Evolutionary conservation across 164 flowering plant species (phyloP).

Genomic region (Cinnamomum chago): DNA sequence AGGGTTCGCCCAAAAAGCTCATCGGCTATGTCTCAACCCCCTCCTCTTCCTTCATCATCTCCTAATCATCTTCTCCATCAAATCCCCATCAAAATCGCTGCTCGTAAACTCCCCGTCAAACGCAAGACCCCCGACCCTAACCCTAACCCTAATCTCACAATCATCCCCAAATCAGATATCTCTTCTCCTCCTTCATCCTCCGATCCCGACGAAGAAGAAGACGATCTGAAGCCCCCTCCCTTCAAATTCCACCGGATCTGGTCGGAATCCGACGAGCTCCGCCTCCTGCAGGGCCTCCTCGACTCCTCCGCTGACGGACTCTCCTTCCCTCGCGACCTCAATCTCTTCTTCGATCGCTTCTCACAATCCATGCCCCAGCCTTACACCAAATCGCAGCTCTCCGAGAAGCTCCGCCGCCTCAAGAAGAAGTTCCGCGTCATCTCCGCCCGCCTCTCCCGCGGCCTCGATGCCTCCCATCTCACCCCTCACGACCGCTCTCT

Average conservation of each 20-base stretch:
- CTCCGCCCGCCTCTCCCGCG: conserved; percentile 42
- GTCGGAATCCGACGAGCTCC: conserved; percentile 62
- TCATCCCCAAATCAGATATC: conserved; percentile 13
- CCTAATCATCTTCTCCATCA: conserved; percentile 1
- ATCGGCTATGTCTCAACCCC: background rate
- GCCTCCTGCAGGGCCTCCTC: conserved; percentile 58
- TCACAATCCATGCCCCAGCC: conserved; percentile 45
- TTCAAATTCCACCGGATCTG: conserved; percentile 67
- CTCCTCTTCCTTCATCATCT: background rate
- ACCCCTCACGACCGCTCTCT: conserved; percentile 52
- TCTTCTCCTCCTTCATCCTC: background rate
- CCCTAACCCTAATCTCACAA: conserved; percentile 7
- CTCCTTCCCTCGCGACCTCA: conserved; percentile 51
- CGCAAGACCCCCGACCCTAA: conserved; percentile 43
- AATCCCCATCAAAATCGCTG: conserved; percentile 31
- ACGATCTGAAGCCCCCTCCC: conserved; percentile 28
- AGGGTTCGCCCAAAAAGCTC: background rate
- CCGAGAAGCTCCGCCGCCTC: conserved; percentile 63
- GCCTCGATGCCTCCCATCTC: conserved; percentile 30
- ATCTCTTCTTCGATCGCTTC: conserved; percentile 46
- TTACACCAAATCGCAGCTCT: conserved; percentile 61
- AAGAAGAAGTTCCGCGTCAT: conserved; percentile 53
- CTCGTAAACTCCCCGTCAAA: conserved; percentile 61
- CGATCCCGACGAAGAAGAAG: conserved; percentile 1
- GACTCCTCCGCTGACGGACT: conserved; percentile 32